phyloP scores from a whole-genome alignment of 441 rosid genomes.

The Gossypium gossypioides region DNA sequence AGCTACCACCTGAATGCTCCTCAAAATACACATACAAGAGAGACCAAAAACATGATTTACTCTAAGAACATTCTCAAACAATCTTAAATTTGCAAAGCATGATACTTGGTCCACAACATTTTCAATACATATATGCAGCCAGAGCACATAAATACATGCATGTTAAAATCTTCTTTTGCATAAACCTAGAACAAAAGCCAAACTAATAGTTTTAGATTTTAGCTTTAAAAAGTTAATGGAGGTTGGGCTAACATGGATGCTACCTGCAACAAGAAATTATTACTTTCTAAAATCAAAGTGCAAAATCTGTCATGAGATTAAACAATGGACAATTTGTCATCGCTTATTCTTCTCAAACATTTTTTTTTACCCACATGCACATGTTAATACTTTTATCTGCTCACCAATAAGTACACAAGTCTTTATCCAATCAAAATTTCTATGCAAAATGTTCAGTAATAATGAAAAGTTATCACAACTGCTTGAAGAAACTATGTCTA shows the following conservation, averaged over 20 bases:
- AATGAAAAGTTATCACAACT: not conserved
- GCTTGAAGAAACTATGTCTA: not conserved
- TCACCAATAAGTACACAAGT: not conserved
- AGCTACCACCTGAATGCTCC: conserved; percentile 66
- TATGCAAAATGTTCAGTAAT: not conserved
- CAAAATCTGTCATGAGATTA: not conserved
- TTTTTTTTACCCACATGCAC: not conserved
- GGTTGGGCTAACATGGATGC: not conserved
- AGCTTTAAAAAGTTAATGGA: not conserved
- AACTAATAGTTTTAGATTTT: not conserved
- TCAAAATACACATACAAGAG: conserved; percentile 15
- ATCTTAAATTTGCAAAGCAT: not conserved
- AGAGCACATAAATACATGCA: not conserved
- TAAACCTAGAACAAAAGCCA: not conserved
- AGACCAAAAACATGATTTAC: not conserved
- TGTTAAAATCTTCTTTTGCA: not conserved
- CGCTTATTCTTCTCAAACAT: not conserved
- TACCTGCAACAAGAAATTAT: not conserved
- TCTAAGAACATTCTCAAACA: not conserved
- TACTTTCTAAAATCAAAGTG: not conserved
- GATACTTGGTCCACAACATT: not conserved
- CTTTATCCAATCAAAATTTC: not conserved
- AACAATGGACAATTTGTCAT: not conserved
- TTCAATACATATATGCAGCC: not conserved
- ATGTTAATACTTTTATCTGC: not conserved